phyloP scores from a whole-genome alignment of 2,329 filamentous ascomycete species.

The Podosphaera xanthii region DNA sequence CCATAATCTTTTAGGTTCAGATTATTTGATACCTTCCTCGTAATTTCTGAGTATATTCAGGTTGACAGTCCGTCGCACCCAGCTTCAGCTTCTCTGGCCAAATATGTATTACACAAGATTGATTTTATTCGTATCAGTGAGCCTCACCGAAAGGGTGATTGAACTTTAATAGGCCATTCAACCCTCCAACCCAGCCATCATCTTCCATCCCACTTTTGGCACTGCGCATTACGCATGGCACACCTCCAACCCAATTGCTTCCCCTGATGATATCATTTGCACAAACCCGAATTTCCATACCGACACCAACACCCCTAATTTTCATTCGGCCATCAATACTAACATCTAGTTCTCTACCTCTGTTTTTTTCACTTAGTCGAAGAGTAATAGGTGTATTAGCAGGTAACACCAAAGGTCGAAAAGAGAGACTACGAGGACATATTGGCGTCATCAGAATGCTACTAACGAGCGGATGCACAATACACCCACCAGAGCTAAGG shows the following conservation, averaged over 20 bases:
- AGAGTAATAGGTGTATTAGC: conserved; percentile 67
- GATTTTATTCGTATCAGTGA: conserved; percentile 8
- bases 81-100: no score
- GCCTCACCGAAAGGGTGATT: conserved; percentile 79
- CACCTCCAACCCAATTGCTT: conserved; percentile 44
- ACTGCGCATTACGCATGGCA: conserved; percentile 70
- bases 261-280: conserved; percentile 49
- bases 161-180: conserved; percentile 88
- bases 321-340: conserved; percentile 53
- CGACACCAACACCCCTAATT: conserved; percentile 42
- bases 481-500: conserved; percentile 75
- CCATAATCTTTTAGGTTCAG: no score
- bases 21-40: no score
- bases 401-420: conserved; percentile 74
- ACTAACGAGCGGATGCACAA: conserved; percentile 80
- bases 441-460: conserved; percentile 83
- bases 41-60: no score
- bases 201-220: conserved; percentile 31
- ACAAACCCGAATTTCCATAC: conserved; percentile 70
- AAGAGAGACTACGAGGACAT: conserved; percentile 75
- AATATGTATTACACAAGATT: no score
- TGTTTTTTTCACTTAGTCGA: conserved; percentile 58
- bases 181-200: conserved; percentile 86
- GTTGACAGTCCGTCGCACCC: no score
- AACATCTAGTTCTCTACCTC: conserved; percentile 53